These are phyloP conservation scores for Candida mesenterica DNA, from an alignment of 1,139 yeast genomes.

Conservation along the genomic window DNA sequence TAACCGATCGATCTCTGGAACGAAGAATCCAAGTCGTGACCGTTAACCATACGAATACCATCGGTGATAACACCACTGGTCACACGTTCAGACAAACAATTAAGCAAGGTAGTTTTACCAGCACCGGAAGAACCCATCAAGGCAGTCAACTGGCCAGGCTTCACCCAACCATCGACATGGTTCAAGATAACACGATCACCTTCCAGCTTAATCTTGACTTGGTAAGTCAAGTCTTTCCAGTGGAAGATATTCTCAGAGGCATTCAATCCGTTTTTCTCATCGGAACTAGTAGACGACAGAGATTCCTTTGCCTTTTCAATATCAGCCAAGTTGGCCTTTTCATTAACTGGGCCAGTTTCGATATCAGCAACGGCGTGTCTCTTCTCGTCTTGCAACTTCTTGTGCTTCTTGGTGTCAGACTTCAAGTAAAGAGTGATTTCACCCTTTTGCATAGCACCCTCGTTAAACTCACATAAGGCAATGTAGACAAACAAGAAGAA, in stretches of 20 bases:
- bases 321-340: constrained; percentile 17
- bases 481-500: constrained; percentile 59
- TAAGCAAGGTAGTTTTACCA: constrained; percentile 74
- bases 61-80: constrained; percentile 72
- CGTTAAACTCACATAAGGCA: constrained; percentile 59
- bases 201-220: constrained; percentile 63
- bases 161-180: constrained; percentile 67
- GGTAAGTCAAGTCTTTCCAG: constrained; percentile 77
- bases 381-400: constrained; percentile 25
- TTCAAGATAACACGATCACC: constrained; percentile 58
- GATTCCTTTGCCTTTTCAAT: constrained; percentile 12
- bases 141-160: constrained; percentile 32
- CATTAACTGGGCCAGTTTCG: constrained; percentile 16
- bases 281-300: constrained; percentile 6
- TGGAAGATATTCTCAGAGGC: constrained; percentile 54
- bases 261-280: constrained; percentile 9
- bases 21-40: constrained; percentile 62
- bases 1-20: constrained; percentile 83
- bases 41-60: constrained; percentile 75
- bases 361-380: constrained; percentile 15
- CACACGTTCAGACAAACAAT: constrained; percentile 74
- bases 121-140: constrained; percentile 86
- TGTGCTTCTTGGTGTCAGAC: constrained; percentile 25
- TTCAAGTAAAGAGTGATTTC: constrained; percentile 69
- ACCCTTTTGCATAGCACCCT: constrained; percentile 80